Percentiles rank a stretch among this genome's conserved stretches.
These are phyloP conservation scores for Candida chilensis DNA, from an alignment of 805 yeast species.

Conservation along the genomic window DNA sequence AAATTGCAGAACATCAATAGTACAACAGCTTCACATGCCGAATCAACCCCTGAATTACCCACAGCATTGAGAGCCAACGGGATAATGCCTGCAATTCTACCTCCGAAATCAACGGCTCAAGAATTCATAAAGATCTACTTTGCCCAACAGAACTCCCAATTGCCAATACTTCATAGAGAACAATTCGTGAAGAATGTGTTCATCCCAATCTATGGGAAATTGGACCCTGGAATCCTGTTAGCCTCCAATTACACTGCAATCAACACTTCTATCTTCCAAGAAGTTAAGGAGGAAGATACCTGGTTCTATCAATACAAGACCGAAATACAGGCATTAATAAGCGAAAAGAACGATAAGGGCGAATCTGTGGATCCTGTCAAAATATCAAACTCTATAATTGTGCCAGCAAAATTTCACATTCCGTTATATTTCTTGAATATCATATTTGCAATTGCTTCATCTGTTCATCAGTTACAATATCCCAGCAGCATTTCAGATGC, in stretches of 20 bases:
- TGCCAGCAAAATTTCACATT: conserved; percentile 39
- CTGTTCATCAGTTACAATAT: conserved; percentile 62
- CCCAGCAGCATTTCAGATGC: conserved; percentile 58
- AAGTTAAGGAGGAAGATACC: conserved; percentile 22
- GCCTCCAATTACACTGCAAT: conserved; percentile 50
- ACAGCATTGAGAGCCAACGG: conserved; percentile 6
- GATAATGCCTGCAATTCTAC: conserved; percentile 54
- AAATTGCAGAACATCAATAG: conserved; percentile 30
- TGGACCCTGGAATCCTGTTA: conserved; percentile 42
- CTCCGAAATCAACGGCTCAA: conserved; percentile 66
- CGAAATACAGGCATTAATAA: conserved; percentile 14
- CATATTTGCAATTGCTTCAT: conserved; percentile 73
- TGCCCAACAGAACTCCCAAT: conserved; percentile 72
- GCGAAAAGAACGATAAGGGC: conserved; percentile 5
- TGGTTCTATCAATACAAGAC: conserved; percentile 37
- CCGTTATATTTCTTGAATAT: conserved; percentile 67
- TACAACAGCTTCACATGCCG: conserved; percentile 1
- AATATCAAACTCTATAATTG: conserved; percentile 23
- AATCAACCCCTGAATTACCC: conserved; percentile 6
- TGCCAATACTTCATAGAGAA: conserved; percentile 80
- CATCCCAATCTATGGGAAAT: conserved; percentile 71
- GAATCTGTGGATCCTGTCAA: conserved; percentile 16
- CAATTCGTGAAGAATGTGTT: conserved; percentile 58
- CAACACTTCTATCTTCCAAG: conserved; percentile 16
- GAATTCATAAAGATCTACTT: conserved; percentile 56